Conservation (phyloP, 345 rosid species). For the Aegle marmelos region DNA sequence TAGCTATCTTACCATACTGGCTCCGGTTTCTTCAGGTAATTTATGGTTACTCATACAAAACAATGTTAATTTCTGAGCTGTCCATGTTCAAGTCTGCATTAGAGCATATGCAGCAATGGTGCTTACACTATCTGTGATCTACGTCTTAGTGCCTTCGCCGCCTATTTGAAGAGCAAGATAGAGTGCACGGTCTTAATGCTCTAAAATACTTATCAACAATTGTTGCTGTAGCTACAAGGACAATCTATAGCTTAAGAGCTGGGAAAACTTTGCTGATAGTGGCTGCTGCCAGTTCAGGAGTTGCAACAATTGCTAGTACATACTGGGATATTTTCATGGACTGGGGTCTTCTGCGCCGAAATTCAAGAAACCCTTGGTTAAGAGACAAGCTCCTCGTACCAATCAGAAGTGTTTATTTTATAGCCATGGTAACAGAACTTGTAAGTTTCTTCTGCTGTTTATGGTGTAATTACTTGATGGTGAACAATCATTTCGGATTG, state of each 20-base stretch:
- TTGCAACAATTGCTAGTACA: constrained; percentile 48
- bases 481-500: background rate
- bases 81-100: background rate
- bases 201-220: constrained; percentile 64
- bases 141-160: constrained; percentile 55
- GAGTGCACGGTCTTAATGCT: constrained; percentile 38
- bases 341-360: constrained; percentile 68
- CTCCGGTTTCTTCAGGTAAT: constrained; percentile 68
- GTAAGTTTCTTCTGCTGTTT: background rate
- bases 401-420: constrained; percentile 50
- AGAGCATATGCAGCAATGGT: background rate
- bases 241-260: constrained; percentile 29
- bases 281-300: constrained; percentile 47
- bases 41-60: background rate
- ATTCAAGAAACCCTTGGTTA: constrained; percentile 70
- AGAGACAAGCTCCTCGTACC: constrained; percentile 72
- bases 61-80: background rate
- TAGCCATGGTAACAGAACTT: constrained; percentile 57
- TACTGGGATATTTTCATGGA: constrained; percentile 76
- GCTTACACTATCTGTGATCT: background rate
- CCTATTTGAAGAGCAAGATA: constrained; percentile 54
- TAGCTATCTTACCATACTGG: constrained; percentile 72
- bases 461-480: no score
- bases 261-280: constrained; percentile 38
- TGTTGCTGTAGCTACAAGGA: constrained; percentile 48